phyloP scores from a whole-genome alignment of 2,329 filamentous ascomycete species.

The Penicillium vulpinum region DNA sequence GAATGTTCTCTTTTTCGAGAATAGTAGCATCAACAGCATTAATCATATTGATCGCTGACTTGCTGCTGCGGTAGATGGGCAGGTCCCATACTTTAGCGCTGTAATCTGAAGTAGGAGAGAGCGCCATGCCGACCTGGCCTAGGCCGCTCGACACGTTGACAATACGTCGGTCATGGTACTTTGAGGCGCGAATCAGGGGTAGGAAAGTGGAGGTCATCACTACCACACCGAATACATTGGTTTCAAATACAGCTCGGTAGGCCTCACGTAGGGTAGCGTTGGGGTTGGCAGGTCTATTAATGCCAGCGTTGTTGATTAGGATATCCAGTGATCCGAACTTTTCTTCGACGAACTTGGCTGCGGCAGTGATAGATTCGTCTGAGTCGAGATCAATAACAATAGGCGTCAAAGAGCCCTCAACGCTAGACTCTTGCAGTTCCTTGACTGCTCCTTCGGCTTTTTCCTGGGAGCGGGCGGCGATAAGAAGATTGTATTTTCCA shows the following conservation, averaged over 20 bases:
- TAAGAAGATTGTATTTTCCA: neutral
- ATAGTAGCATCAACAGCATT: slow-evolving; percentile 1
- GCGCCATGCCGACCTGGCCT: slow-evolving; percentile 5
- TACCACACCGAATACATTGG: neutral
- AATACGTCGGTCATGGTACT: slow-evolving; percentile 12
- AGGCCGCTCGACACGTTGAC: slow-evolving; percentile 12
- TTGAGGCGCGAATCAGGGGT: slow-evolving; percentile 6
- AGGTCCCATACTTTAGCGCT: slow-evolving; percentile 2
- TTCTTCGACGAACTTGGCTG: neutral
- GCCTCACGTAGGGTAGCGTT: neutral
- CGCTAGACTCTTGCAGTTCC: neutral
- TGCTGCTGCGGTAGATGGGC: slow-evolving; percentile 5
- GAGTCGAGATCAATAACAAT: neutral
- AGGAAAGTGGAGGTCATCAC: slow-evolving; percentile 1
- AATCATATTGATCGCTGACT: slow-evolving; percentile 9
- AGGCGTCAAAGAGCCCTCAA: neutral
- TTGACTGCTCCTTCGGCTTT: neutral
- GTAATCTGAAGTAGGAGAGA: slow-evolving; percentile 1
- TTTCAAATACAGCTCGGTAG: neutral
- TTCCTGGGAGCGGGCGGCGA: neutral
- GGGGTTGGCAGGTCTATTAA: neutral
- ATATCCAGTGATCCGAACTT: neutral
- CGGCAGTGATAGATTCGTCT: neutral
- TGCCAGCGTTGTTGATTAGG: neutral
- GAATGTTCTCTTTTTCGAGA: neutral